Evolutionary conservation across 1,139 yeast genomes (phyloP).

Genomic region (Hyphopichia khmerensis): DNA sequence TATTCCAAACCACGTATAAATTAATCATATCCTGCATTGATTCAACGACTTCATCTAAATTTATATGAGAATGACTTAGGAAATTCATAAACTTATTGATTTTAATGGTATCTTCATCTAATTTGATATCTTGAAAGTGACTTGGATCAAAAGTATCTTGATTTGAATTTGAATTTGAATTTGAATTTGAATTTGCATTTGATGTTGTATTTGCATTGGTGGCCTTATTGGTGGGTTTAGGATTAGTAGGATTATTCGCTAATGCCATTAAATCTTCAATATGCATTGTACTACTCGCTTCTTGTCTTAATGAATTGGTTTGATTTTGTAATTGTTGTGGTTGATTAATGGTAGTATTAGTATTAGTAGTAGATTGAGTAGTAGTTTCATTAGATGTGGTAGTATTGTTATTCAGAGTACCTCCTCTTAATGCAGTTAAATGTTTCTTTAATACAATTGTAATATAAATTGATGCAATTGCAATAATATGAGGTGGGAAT

Average conservation of each 20-base stretch:
- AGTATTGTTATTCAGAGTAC: no score
- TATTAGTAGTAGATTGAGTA: no score
- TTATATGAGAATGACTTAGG: constrained; percentile 72
- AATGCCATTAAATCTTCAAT: constrained; percentile 41
- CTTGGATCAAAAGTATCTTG: constrained; percentile 12
- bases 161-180: no score
- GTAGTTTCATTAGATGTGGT: no score
- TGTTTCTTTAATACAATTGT: constrained; percentile 60
- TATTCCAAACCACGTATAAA: constrained; percentile 80
- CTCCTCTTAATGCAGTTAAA: constrained; percentile 20
- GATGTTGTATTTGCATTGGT: constrained; percentile 5
- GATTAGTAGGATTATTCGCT: constrained; percentile 11
- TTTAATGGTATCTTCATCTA: constrained; percentile 43
- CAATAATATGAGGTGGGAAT: constrained; percentile 89
- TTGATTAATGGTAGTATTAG: not conserved
- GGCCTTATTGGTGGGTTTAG: constrained; percentile 1
- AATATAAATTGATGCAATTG: constrained; percentile 76
- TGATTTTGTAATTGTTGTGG: constrained; percentile 1
- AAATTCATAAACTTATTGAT: constrained; percentile 60
- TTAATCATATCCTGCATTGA: constrained; percentile 80
- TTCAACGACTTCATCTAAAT: constrained; percentile 72
- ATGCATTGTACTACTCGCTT: constrained; percentile 21
- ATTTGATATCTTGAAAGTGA: constrained; percentile 26
- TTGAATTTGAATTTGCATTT: no score
- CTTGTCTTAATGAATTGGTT: not conserved